These are phyloP conservation scores for Saraca asoca DNA, from an alignment of 331 rosid genomes.

Conservation along the genomic window DNA sequence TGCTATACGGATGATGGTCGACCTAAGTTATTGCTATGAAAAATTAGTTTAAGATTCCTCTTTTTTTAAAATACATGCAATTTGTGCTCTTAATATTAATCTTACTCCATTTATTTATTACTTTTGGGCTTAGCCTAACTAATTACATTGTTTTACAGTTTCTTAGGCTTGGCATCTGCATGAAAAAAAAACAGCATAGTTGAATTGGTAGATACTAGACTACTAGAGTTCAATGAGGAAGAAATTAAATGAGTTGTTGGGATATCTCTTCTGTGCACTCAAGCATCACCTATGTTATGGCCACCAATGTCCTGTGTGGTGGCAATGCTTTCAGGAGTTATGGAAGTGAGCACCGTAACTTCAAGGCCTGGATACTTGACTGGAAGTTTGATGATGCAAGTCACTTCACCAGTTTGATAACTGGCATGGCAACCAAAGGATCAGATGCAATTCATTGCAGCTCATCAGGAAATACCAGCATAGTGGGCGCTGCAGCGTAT, in stretches of 20 bases:
- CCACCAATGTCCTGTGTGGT: constrained; percentile 81
- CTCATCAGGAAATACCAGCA: constrained; percentile 44
- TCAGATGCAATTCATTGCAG: constrained; percentile 29
- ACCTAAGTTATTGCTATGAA: no score
- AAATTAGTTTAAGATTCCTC: no score
- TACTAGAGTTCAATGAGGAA: constrained; percentile 49
- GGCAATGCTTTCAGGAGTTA: constrained; percentile 76
- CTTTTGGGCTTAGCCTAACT: not conserved
- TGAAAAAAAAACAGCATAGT: constrained; percentile 46
- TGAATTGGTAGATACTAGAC: constrained; percentile 54
- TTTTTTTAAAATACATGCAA: no score
- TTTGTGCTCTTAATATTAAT: no score
- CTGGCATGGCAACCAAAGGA: constrained; percentile 29
- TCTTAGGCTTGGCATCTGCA: constrained; percentile 73
- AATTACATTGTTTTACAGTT: constrained; percentile 6
- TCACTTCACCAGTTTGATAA: constrained; percentile 10
- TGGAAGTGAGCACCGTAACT: constrained; percentile 54
- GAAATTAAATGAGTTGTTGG: constrained; percentile 55
- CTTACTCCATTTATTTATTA: not conserved
- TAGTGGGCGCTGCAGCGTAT: constrained; percentile 26
- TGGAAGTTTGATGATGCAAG: constrained; percentile 57
- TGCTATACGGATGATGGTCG: no score
- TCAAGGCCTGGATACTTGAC: constrained; percentile 72
- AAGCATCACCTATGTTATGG: constrained; percentile 59
- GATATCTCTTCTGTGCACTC: constrained; percentile 74